Evolutionary conservation across 2,329 filamentous ascomycete genomes (phyloP).

Genomic region (Talaromyces sp.): DNA sequence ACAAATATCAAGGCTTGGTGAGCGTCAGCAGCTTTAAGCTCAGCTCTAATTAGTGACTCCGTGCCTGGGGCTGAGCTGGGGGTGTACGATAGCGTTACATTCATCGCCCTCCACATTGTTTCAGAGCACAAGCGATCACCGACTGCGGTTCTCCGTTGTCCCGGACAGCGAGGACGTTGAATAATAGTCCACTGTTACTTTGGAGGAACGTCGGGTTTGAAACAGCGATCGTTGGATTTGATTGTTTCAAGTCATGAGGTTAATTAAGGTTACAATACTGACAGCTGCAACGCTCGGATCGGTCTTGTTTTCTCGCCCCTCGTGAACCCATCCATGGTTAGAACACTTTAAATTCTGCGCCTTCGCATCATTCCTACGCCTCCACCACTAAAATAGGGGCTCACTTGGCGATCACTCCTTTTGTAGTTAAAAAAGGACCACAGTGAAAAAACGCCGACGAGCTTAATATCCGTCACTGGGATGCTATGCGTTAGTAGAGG

Average conservation of each 20-base stretch:
- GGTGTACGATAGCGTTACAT: neutral
- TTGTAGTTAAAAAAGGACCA: neutral
- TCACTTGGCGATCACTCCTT: neutral
- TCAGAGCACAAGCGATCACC: neutral
- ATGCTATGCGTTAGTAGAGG: neutral
- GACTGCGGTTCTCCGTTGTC: neutral
- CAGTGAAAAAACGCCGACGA: neutral
- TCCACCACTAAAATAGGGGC: neutral
- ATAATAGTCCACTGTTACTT: neutral
- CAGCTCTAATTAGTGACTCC: neutral
- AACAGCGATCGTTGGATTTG: neutral
- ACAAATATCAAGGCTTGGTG: neutral
- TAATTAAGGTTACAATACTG: neutral
- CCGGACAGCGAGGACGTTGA: neutral
- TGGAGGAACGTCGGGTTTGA: neutral
- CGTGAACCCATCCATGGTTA: neutral
- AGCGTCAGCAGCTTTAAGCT: neutral
- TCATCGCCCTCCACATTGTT: neutral
- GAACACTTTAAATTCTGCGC: neutral
- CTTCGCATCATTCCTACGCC: neutral
- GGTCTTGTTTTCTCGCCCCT: neutral
- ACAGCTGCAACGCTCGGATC: neutral
- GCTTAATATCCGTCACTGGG: neutral
- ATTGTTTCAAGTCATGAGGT: neutral
- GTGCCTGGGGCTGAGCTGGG: neutral